Percentiles rank a stretch among this genome's conserved stretches.
Conservation (phyloP, 2,329 filamentous ascomycete genomes). For the Aspergillus udagawae region DNA sequence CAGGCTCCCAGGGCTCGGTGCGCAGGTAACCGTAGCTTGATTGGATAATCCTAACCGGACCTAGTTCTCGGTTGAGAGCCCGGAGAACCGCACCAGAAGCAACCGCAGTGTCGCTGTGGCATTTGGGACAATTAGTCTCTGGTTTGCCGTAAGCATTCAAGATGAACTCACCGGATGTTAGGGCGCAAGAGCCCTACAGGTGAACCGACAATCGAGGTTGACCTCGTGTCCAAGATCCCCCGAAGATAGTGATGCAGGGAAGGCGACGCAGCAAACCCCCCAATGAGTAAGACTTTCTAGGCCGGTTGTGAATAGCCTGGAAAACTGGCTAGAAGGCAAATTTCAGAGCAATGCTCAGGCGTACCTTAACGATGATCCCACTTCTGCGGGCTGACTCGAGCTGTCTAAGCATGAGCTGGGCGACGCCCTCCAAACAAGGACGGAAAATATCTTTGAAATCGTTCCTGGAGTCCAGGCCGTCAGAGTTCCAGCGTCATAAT, state of each 20-base stretch:
- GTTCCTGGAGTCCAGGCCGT: background rate
- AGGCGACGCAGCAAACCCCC: constrained; percentile 27
- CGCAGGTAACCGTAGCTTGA: constrained; percentile 28
- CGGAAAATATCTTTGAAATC: constrained; percentile 21
- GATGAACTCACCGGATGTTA: background rate
- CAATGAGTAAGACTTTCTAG: constrained; percentile 29
- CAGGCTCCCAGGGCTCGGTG: constrained; percentile 13
- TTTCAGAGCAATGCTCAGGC: background rate
- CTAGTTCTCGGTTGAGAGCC: constrained; percentile 25
- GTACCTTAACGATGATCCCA: constrained; percentile 7
- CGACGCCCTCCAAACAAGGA: constrained; percentile 10
- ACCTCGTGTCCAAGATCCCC: too few species aligned
- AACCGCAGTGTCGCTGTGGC: constrained; percentile 21
- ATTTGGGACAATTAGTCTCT: background rate
- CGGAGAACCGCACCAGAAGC: constrained; percentile 28
- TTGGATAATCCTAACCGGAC: constrained; percentile 20
- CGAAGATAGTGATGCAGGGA: constrained; percentile 21
- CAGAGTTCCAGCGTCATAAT: background rate
- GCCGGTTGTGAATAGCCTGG: background rate
- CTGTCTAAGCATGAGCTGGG: constrained; percentile 16
- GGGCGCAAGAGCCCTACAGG: background rate
- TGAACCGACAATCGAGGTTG: too few species aligned
- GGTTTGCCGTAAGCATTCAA: background rate
- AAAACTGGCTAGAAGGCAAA: too few species aligned
- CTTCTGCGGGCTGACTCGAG: constrained; percentile 21